Conservation (phyloP, 2,329 filamentous ascomycete genomes). For the Trichoderma sp. region DNA sequence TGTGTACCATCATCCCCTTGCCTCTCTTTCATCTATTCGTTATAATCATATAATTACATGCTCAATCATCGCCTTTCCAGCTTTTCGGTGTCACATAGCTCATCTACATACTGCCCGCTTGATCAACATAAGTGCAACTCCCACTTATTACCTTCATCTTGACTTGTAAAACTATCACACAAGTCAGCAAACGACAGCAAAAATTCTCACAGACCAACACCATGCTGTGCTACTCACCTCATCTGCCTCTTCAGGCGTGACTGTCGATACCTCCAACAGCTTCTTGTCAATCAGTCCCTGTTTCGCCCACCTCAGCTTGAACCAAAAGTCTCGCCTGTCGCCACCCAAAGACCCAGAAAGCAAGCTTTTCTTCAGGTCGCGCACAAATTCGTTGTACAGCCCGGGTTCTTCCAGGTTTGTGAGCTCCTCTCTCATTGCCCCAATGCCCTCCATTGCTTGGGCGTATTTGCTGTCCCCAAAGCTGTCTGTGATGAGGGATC, state of each 20-base stretch:
- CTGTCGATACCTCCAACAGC: slow-evolving; percentile 61
- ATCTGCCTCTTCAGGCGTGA: slow-evolving; percentile 69
- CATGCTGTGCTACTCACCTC: slow-evolving; percentile 44
- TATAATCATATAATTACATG: neutral
- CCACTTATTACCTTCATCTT: slow-evolving; percentile 25
- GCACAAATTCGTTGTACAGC: slow-evolving; percentile 73
- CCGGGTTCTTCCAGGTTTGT: slow-evolving; percentile 71
- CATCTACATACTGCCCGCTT: neutral
- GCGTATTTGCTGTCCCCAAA: slow-evolving; percentile 74
- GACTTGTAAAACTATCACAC: slow-evolving; percentile 38
- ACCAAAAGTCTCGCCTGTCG: slow-evolving; percentile 81
- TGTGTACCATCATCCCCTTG: neutral
- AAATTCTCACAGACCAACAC: neutral
- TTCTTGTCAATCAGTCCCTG: slow-evolving; percentile 71
- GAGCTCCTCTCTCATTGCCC: slow-evolving; percentile 75
- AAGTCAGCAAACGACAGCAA: slow-evolving; percentile 27
- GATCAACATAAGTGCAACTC: neutral
- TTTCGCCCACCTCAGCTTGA: slow-evolving; percentile 61
- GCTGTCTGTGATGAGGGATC: slow-evolving; percentile 66
- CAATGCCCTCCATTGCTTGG: slow-evolving; percentile 70
- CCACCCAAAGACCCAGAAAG: slow-evolving; percentile 69
- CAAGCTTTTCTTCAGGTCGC: slow-evolving; percentile 68
- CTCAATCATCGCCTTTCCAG: neutral
- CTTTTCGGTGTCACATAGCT: neutral
- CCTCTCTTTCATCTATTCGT: neutral